Base-by-base conservation (phyloP, 106 monocot species). In the Vanilla planifolia region DNA sequence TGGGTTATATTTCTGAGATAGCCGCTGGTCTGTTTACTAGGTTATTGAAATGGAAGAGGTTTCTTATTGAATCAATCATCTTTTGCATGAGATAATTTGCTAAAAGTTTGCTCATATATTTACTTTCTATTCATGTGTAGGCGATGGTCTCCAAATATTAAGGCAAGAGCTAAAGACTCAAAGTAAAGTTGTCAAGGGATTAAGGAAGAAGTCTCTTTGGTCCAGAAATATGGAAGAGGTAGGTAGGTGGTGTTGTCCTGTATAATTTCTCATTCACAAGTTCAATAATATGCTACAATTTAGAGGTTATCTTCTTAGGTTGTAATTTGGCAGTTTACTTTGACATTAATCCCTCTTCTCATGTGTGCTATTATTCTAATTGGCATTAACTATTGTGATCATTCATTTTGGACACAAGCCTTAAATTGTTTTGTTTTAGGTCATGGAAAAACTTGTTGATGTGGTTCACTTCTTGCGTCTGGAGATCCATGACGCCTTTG, bases 401-500 rank as follows among this genome's bases (percentile, higher is more conserved):
- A 24, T n/a, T 50, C n/a, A n/a, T 53, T n/a, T 30, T 32, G 11
- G 28, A 22, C 29, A 5, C 14, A 53, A 53, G 30, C 5, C 34
- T 57, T 33, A 57, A 9, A 14, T 7, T 47, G 16, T 56, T 66
- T 58, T 66, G n/a, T 72, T 68, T 35, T 74, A 96, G 96, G 81
- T 96, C 37, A 84, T 96, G 80, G 91, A 84, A 60, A 96, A 91
- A 45, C 86, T 96, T 39, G 90, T 96, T 58, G 91, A 96, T 50
- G 79, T 87, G 66, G 87, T 96, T 21, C 86, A 91, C 36, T 84
- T 84, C 60, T 81, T 96, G 46, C 84, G 91, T 78, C 65, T 91
- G 50, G 87, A 87, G 75, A 91, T 96, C 51, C 69, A 71, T 72
- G 73, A 74, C 48, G 76, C 84, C 24, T 91, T 96, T 74, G 90